A percentile compares a stretch with the other conserved stretches of the same genome.
phyloP scores from a whole-genome alignment of 306 rosid species.

The Quercus variabilis region DNA sequence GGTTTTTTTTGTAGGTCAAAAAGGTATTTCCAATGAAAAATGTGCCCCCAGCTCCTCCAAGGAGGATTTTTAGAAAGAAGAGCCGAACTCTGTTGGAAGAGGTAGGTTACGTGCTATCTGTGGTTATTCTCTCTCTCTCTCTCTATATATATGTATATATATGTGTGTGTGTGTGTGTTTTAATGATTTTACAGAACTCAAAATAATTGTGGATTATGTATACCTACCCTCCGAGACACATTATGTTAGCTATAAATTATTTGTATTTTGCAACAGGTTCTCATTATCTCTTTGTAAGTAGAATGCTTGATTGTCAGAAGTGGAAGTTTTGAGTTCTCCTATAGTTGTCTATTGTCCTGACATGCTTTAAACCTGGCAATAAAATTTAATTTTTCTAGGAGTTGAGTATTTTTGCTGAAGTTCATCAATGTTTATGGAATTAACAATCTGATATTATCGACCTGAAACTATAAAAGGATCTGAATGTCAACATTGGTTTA shows the following conservation, averaged over 20 bases:
- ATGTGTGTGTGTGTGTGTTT: background rate
- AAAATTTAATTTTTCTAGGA: background rate
- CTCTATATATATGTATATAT: no score
- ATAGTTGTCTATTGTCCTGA: background rate
- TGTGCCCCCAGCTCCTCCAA: constrained; percentile 78
- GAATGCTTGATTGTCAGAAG: background rate
- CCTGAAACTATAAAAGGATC: background rate
- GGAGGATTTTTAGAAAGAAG: constrained; percentile 58
- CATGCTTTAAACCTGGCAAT: background rate
- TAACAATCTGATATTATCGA: background rate
- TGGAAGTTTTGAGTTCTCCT: background rate
- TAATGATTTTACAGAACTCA: background rate
- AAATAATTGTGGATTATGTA: background rate
- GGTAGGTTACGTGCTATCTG: constrained; percentile 37
- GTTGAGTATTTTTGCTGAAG: background rate
- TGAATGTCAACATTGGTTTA: background rate
- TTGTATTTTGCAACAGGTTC: background rate
- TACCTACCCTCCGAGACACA: background rate
- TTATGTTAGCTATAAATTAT: background rate
- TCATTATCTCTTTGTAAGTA: background rate
- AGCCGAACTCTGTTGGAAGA: constrained; percentile 58
- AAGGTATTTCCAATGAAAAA: constrained; percentile 57
- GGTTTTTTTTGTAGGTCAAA: constrained; percentile 53
- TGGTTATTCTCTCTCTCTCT: background rate
- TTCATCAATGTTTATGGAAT: background rate